Conservation (phyloP, 225 moss, liverwort and hornwort genomes). For the Pleurozium schreberi region DNA sequence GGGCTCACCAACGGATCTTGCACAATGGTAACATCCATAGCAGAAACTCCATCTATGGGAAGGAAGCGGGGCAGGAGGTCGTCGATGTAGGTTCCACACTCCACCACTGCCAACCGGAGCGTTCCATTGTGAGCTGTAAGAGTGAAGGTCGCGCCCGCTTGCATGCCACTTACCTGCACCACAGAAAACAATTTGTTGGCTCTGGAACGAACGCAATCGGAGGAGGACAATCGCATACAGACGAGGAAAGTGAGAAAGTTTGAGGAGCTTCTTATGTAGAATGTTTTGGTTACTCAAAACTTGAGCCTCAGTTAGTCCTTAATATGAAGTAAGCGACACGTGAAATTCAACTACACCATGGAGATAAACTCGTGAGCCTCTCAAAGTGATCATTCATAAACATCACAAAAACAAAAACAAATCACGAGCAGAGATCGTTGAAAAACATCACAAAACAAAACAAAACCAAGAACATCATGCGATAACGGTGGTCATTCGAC, state of each 20-base stretch:
- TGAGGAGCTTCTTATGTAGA: neutral
- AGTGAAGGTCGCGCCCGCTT: slow-evolving; percentile 47
- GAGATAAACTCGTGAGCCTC: neutral
- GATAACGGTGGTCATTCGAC: neutral
- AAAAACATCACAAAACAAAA: neutral
- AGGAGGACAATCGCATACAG: neutral
- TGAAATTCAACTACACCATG: neutral
- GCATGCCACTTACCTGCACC: slow-evolving; percentile 56
- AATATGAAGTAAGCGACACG: neutral
- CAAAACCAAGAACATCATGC: neutral
- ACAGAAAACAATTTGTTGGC: neutral
- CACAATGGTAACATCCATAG: slow-evolving; percentile 68
- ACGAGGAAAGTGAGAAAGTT: neutral
- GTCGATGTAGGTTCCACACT: slow-evolving; percentile 64
- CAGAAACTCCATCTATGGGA: slow-evolving; percentile 49
- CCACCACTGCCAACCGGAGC: slow-evolving; percentile 41
- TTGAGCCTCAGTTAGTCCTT: neutral
- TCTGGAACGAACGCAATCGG: neutral
- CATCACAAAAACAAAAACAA: neutral
- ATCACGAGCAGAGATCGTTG: neutral
- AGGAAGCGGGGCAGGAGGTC: slow-evolving; percentile 58
- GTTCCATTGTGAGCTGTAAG: slow-evolving; percentile 61
- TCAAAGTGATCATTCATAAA: neutral
- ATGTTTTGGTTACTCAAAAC: neutral
- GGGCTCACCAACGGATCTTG: slow-evolving; percentile 57